A percentile compares a stretch with the other conserved stretches of the same genome.
phyloP scores from a whole-genome alignment of 768 basidiomycete genomes.

The Lentinula sp. region DNA sequence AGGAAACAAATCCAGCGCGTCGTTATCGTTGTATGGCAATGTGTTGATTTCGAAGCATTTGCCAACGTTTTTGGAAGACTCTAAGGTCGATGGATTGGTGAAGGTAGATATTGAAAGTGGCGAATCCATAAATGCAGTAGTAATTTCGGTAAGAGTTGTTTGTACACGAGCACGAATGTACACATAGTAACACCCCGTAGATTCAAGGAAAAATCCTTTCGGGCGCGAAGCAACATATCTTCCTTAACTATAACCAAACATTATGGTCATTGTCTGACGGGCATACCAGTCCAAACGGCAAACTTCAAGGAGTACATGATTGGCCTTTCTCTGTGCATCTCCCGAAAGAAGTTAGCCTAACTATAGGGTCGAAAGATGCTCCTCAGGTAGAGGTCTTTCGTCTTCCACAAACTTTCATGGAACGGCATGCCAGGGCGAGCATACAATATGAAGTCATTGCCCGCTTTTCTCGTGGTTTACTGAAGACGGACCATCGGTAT shows the following conservation, averaged over 20 bases:
- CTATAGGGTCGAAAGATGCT: neutral
- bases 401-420: slow-evolving; percentile 1
- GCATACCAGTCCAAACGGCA: slow-evolving; percentile 14
- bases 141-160: slow-evolving; percentile 28
- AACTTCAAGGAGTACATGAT: slow-evolving; percentile 27
- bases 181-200: slow-evolving; percentile 13
- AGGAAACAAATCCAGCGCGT: slow-evolving; percentile 24
- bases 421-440: neutral
- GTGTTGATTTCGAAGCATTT: slow-evolving; percentile 21
- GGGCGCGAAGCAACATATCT: slow-evolving; percentile 27
- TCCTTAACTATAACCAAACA: slow-evolving; percentile 25
- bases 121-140: slow-evolving; percentile 31
- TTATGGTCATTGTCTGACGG: slow-evolving; percentile 26
- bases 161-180: neutral
- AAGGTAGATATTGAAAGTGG: slow-evolving; percentile 13
- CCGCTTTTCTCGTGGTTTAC: slow-evolving; percentile 1
- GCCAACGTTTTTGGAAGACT: slow-evolving; percentile 16
- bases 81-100: slow-evolving; percentile 13
- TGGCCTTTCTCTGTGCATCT: slow-evolving; percentile 36
- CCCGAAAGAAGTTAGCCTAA: slow-evolving; percentile 14
- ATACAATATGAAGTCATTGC: neutral
- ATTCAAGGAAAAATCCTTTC: slow-evolving; percentile 32
- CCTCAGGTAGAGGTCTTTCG: neutral
- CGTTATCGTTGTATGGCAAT: slow-evolving; percentile 31
- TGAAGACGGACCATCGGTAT: slow-evolving; percentile 3